These are phyloP conservation scores for Macrophomina tecta DNA, from an alignment of 2,329 filamentous ascomycete genomes.

Conservation along the genomic window DNA sequence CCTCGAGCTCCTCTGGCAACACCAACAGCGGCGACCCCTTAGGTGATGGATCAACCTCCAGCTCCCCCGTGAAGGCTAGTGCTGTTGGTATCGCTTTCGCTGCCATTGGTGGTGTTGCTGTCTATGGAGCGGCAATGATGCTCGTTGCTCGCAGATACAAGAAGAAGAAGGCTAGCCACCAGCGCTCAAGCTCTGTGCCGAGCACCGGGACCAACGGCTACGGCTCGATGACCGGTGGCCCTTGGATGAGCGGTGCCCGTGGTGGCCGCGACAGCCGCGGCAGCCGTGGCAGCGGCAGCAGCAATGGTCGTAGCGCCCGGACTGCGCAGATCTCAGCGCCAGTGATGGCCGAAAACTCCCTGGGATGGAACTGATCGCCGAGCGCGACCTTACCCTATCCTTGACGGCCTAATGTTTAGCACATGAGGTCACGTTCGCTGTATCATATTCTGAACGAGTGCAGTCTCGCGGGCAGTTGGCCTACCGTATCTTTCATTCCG, in stretches of 20 bases:
- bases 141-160: slow-evolving; percentile 89
- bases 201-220: slow-evolving; percentile 65
- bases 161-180: slow-evolving; percentile 79
- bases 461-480: slow-evolving; percentile 23
- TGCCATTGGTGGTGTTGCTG: slow-evolving; percentile 76
- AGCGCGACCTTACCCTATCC: not conserved
- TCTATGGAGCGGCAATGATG: slow-evolving; percentile 96
- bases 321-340: slow-evolving; percentile 84
- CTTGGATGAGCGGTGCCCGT: slow-evolving; percentile 55
- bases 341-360: slow-evolving; percentile 90
- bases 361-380: slow-evolving; percentile 83
- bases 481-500: slow-evolving; percentile 23
- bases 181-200: slow-evolving; percentile 76
- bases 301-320: slow-evolving; percentile 67
- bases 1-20: slow-evolving; percentile 38
- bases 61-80: slow-evolving; percentile 67
- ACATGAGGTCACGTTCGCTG: slow-evolving; percentile 35
- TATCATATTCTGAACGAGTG: slow-evolving; percentile 37
- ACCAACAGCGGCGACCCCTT: slow-evolving; percentile 55
- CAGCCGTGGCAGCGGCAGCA: slow-evolving; percentile 64
- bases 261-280: slow-evolving; percentile 40
- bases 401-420: slow-evolving; percentile 26
- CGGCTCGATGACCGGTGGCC: slow-evolving; percentile 50
- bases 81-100: slow-evolving; percentile 75
- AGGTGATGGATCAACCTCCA: slow-evolving; percentile 46